Evolutionary conservation across 179 eudicot genomes (phyloP).

Genomic region (Silene coronaria): DNA sequence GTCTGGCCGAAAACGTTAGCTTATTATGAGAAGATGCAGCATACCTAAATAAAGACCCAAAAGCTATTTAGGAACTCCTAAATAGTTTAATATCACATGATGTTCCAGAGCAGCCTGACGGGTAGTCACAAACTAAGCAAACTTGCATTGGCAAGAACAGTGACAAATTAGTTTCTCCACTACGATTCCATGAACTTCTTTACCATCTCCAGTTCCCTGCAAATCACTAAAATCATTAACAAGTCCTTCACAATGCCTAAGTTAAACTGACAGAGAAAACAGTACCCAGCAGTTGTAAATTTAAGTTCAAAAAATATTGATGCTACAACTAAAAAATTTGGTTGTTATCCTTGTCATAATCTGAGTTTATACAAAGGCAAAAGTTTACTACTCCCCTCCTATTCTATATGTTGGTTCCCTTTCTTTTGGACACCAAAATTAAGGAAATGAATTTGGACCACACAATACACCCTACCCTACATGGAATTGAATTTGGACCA

Average conservation of each 20-base stretch:
- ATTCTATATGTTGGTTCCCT: no score
- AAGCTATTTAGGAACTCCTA: background rate
- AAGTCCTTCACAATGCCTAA: background rate
- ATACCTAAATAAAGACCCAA: slow-evolving; percentile 1
- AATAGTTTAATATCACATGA: background rate
- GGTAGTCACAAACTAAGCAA: slow-evolving; percentile 1
- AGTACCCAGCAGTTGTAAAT: background rate
- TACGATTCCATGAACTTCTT: slow-evolving; percentile 34
- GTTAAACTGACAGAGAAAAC: background rate
- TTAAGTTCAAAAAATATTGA: no score
- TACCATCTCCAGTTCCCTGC: slow-evolving; percentile 44
- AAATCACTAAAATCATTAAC: slow-evolving; percentile 2
- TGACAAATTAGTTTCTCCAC: slow-evolving; percentile 6
- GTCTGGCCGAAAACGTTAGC: background rate
- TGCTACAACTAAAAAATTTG: background rate
- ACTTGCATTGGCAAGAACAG: background rate
- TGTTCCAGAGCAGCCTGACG: background rate
- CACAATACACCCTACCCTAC: no score
- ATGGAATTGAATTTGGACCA: no score
- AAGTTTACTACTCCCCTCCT: background rate
- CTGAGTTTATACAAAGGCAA: background rate
- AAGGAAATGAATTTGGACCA: no score
- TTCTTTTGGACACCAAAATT: no score
- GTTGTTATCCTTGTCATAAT: background rate
- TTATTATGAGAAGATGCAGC: background rate